Evolutionary conservation across 2,329 filamentous ascomycete species (phyloP).

Genomic region (Curvularia eragrostidis): DNA sequence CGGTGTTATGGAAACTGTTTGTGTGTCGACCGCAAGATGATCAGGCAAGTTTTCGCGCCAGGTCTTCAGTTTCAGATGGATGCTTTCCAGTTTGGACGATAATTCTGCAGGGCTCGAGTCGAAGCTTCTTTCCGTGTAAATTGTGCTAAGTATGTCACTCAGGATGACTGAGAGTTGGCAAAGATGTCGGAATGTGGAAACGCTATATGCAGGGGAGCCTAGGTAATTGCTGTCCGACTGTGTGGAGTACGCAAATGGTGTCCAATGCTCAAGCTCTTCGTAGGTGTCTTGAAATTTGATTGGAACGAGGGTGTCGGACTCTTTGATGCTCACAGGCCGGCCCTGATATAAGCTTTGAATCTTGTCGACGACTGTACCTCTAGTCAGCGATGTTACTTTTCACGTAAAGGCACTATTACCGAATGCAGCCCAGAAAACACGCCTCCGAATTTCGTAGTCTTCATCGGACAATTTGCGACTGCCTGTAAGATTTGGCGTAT

Average conservation of each 20-base stretch:
- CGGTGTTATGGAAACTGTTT: constrained; percentile 32
- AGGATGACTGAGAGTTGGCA: constrained; percentile 56
- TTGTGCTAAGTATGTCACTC: constrained; percentile 51
- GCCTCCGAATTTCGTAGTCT: constrained; percentile 54
- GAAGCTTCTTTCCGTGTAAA: constrained; percentile 51
- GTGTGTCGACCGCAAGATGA: constrained; percentile 52
- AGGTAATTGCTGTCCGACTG: constrained; percentile 39
- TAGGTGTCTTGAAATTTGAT: constrained; percentile 58
- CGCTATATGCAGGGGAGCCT: constrained; percentile 51
- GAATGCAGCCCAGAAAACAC: constrained; percentile 58
- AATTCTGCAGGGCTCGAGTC: constrained; percentile 47
- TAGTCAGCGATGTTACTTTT: constrained; percentile 13
- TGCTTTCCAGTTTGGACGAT: constrained; percentile 43
- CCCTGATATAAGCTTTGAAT: constrained; percentile 64
- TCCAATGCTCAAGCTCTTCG: constrained; percentile 62
- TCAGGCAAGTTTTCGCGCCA: constrained; percentile 54
- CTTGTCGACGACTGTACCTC: constrained; percentile 54
- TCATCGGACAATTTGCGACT: constrained; percentile 52
- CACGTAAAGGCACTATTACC: constrained; percentile 14
- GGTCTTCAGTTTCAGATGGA: constrained; percentile 52
- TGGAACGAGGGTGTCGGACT: constrained; percentile 57
- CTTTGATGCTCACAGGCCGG: constrained; percentile 57
- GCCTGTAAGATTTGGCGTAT: constrained; percentile 43
- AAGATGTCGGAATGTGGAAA: constrained; percentile 53
- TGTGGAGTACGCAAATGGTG: constrained; percentile 52